Percentiles rank a stretch among this genome's conserved stretches.
Conservation (phyloP, 75 land plant species). For the Pinus albicaulis region DNA sequence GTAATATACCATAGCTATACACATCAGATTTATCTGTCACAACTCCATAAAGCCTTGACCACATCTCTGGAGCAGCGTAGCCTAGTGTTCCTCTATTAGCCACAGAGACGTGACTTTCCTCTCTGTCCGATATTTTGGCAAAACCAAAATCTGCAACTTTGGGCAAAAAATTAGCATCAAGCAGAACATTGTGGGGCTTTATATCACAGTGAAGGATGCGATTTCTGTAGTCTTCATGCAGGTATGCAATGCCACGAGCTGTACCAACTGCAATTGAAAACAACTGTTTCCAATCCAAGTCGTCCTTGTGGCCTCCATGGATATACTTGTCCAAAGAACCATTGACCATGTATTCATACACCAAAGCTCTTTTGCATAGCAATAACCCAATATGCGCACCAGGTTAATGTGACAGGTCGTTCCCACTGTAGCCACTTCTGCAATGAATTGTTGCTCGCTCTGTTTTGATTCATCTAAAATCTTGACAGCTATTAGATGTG, state of each 20-base stretch:
- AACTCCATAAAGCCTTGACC: conserved; percentile 16
- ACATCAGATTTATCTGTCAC: conserved; percentile 30
- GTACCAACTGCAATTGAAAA: background rate
- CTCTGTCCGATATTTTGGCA: conserved; percentile 12
- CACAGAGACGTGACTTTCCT: background rate
- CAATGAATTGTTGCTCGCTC: background rate
- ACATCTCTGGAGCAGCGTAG: conserved; percentile 17
- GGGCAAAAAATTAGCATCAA: conserved; percentile 26
- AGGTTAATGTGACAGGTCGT: conserved; percentile 32
- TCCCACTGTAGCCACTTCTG: conserved; percentile 27
- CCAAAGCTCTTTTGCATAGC: conserved; percentile 6
- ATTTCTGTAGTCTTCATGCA: conserved; percentile 2
- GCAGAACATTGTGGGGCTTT: conserved; percentile 21
- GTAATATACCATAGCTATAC: conserved; percentile 31
- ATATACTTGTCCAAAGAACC: conserved; percentile 6
- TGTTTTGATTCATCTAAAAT: background rate
- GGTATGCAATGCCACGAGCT: conserved; percentile 4
- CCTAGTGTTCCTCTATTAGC: conserved; percentile 20
- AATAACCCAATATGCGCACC: conserved; percentile 39
- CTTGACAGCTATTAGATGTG: background rate
- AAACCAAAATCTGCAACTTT: conserved; percentile 31
- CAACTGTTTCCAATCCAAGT: background rate
- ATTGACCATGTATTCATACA: conserved; percentile 27
- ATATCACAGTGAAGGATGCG: conserved; percentile 7
- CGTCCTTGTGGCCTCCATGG: background rate